These are phyloP conservation scores for Cordyceps javanica DNA, from an alignment of 2,329 filamentous ascomycete species.

Conservation along the genomic window DNA sequence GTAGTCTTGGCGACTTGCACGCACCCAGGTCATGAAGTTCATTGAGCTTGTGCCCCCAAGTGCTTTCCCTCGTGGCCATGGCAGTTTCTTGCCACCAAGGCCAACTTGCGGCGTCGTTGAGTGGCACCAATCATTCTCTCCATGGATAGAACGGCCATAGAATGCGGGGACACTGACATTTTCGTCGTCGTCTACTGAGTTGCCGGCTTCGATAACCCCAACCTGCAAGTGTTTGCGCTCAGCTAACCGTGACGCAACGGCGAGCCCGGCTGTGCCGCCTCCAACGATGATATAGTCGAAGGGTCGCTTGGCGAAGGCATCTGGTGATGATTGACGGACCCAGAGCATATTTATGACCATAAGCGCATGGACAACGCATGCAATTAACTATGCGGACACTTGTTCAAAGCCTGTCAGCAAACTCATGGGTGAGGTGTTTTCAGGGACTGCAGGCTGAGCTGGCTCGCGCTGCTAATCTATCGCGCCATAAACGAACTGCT, in stretches of 20 bases:
- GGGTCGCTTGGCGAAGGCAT: conserved; percentile 17
- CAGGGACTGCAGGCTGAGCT: too few species aligned
- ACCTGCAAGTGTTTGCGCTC: conserved; percentile 26
- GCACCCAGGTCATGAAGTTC: conserved; percentile 52
- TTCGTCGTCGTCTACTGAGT: conserved; percentile 22
- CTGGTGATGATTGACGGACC: neutral
- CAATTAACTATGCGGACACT: too few species aligned
- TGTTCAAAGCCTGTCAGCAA: neutral
- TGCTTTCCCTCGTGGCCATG: conserved; percentile 40
- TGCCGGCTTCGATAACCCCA: conserved; percentile 28
- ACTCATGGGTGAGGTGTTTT: too few species aligned
- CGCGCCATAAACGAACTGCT: too few species aligned
- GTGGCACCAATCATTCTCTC: conserved; percentile 35
- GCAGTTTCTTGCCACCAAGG: conserved; percentile 32
- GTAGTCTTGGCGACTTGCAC: conserved; percentile 41
- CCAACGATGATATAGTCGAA: conserved; percentile 41
- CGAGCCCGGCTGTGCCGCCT: conserved; percentile 49
- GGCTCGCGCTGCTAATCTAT: too few species aligned
- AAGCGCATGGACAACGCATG: too few species aligned
- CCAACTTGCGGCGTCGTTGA: conserved; percentile 32
- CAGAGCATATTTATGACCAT: neutral
- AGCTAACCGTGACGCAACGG: conserved; percentile 41
- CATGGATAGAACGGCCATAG: conserved; percentile 30
- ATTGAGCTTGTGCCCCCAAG: conserved; percentile 58
- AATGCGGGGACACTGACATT: conserved; percentile 33